Percentiles rank a stretch among this genome's conserved stretches.
These are phyloP conservation scores for Solanum hybrid DNA, from an alignment of 305 asterid species.

Conservation along the genomic window DNA sequence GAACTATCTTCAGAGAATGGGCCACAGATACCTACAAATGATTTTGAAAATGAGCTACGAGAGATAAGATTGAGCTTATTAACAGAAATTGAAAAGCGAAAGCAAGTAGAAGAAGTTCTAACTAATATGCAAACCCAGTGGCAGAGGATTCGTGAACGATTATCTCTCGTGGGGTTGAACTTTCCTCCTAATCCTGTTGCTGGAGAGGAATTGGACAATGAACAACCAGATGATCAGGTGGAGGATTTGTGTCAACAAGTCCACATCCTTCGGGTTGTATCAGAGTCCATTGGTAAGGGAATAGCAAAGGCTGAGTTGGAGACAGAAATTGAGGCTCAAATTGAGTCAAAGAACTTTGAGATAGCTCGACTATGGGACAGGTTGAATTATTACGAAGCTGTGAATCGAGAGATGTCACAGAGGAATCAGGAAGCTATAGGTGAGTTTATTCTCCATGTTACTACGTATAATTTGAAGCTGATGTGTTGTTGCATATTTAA, in stretches of 20 bases:
- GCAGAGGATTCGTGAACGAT: constrained; percentile 47
- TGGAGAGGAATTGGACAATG: constrained; percentile 24
- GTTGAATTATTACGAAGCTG: constrained; percentile 76
- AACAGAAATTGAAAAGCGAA: constrained; percentile 79
- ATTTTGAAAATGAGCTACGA: constrained; percentile 61
- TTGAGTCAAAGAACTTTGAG: constrained; percentile 65
- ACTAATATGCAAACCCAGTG: constrained; percentile 46
- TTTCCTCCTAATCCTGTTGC: constrained; percentile 45
- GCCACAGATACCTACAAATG: constrained; percentile 32
- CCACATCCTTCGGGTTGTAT: constrained; percentile 49
- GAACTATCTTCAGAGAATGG: constrained; percentile 72
- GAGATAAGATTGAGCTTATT: constrained; percentile 60
- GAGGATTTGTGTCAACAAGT: constrained; percentile 56
- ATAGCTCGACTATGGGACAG: constrained; percentile 76
- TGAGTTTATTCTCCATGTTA: constrained; percentile 27
- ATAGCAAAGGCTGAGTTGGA: constrained; percentile 77
- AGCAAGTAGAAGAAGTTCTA: constrained; percentile 75
- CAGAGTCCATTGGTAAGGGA: constrained; percentile 81
- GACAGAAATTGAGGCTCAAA: constrained; percentile 70
- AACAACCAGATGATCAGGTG: constrained; percentile 39
- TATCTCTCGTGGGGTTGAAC: constrained; percentile 54
- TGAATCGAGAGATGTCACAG: constrained; percentile 88
- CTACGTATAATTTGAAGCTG: background rate
- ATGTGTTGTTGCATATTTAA: background rate
- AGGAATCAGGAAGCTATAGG: constrained; percentile 92